A percentile compares a stretch with the other conserved stretches of the same genome.
Evolutionary conservation across 179 eudicot species (phyloP).

Genomic region (Silene coronaria): DNA sequence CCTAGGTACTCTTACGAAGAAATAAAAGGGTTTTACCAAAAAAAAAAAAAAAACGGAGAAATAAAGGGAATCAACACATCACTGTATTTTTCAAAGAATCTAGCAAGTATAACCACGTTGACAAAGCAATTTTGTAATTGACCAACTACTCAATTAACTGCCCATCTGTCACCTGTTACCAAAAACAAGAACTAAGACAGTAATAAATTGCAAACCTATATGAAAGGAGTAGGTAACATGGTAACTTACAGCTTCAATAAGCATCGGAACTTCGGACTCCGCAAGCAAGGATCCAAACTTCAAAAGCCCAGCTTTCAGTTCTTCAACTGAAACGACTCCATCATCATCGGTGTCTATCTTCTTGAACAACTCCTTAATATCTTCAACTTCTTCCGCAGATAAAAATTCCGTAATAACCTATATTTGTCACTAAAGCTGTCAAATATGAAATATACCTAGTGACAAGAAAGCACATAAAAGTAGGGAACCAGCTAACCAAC

Average conservation of each 20-base stretch:
- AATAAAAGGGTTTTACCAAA: too few species aligned
- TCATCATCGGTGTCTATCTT: constrained; percentile 76
- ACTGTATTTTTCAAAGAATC: too few species aligned
- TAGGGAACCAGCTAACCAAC: constrained; percentile 34
- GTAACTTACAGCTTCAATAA: constrained; percentile 83
- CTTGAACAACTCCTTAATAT: constrained; percentile 67
- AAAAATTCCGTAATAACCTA: constrained; percentile 90
- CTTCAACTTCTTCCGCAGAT: constrained; percentile 78
- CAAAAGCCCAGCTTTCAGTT: constrained; percentile 65
- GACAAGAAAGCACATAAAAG: neutral
- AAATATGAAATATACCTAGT: neutral
- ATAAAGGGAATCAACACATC: too few species aligned
- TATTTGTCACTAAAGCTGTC: constrained; percentile 12
- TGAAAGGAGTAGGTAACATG: neutral
- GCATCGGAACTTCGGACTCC: constrained; percentile 76
- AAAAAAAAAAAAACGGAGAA: too few species aligned
- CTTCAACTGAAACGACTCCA: constrained; percentile 69
- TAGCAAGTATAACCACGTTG: too few species aligned
- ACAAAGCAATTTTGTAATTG: too few species aligned
- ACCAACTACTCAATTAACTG: too few species aligned
- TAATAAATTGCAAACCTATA: neutral
- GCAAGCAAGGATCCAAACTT: constrained; percentile 67
- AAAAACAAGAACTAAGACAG: neutral
- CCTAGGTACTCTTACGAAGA: too few species aligned
- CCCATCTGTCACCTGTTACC: too few species aligned